Evolutionary conservation across 805 yeast genomes (phyloP), one percentile per base, ranked within the genome.

Genomic region (Lipomyces sp.): DNA sequence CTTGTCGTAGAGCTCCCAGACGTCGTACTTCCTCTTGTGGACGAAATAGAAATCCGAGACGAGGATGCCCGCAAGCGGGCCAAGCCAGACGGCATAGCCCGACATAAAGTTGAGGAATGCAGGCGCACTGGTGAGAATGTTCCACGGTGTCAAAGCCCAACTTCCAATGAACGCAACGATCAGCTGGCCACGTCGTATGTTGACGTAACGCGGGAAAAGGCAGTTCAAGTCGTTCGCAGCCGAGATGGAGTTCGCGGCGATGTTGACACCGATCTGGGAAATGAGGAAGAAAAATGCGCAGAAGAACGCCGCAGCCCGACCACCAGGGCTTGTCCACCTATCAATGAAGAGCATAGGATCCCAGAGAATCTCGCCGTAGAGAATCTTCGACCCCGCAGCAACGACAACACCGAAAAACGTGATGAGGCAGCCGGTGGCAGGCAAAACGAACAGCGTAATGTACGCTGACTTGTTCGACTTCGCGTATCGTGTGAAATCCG

Each of bases 141-240:
- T 61, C 77, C 77, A 73, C 2, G 77, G 77, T 11, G 72, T 65
- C 31, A 63, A 31, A 31, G 62, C 65, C 28, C 70, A 70, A 66
- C 63, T 7, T 70, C 65, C 47, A 19, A 70, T 52, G 29, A 63
- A 32, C 31, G 62, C 64, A 18, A 70, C 71, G 45, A 75, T 57
- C 59, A 68, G 66, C 22, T 78, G 74, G 23, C 81, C 82, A 38
- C 79, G 63, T 37, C 65, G 62, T 43, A 75, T 67, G 63, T 68
- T 75, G 53, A 75, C 58, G 62, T 66, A 74, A 35, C 70, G 68
- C 2, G 80, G 80, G 42, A 73, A 61, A 57, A 74, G 61, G 0
- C 76, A 75, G 4, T 76, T 44, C 42, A 1, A 66, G 50, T 75
- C 80, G 1, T 75, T 64, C 63, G 53, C 16, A 68, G 62, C 16